Percentiles rank a stretch among this genome's conserved stretches.
Evolutionary conservation across 345 rosid genomes (phyloP).

Genomic region (Adansonia digitata): DNA sequence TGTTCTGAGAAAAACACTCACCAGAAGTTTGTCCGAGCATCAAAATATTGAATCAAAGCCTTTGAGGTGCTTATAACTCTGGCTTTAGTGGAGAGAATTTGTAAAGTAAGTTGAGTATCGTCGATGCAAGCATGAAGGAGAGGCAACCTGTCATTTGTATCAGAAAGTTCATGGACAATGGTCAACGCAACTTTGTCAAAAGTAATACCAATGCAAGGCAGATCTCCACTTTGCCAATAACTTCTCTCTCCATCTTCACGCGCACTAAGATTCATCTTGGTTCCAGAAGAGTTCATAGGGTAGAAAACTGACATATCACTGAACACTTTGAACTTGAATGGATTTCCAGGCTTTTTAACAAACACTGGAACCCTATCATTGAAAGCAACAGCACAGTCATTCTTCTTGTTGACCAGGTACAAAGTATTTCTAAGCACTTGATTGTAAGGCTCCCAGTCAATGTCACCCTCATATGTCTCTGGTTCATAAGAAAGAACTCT

Average conservation of each 20-base stretch:
- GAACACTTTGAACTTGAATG: slow-evolving; percentile 79
- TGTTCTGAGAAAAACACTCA: slow-evolving; percentile 26
- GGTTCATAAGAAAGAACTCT: slow-evolving; percentile 44
- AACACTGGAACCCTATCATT: slow-evolving; percentile 72
- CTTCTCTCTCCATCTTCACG: slow-evolving; percentile 28
- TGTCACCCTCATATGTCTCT: slow-evolving; percentile 48
- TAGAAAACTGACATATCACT: slow-evolving; percentile 27
- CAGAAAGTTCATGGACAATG: slow-evolving; percentile 68
- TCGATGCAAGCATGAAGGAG: slow-evolving; percentile 57
- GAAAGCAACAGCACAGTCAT: slow-evolving; percentile 72
- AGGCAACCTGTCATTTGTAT: slow-evolving; percentile 60
- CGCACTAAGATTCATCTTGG: slow-evolving; percentile 21
- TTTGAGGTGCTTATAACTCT: slow-evolving; percentile 57
- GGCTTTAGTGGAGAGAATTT: slow-evolving; percentile 53
- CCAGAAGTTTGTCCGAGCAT: slow-evolving; percentile 72
- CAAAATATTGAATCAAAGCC: slow-evolving; percentile 50
- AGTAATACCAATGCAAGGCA: slow-evolving; percentile 49
- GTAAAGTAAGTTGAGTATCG: slow-evolving; percentile 45
- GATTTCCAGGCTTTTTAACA: slow-evolving; percentile 89
- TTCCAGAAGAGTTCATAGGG: slow-evolving; percentile 25
- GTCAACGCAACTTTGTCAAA: slow-evolving; percentile 55
- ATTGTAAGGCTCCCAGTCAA: slow-evolving; percentile 60
- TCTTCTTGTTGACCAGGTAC: slow-evolving; percentile 81
- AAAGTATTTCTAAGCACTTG: slow-evolving; percentile 52
- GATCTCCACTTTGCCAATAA: slow-evolving; percentile 36